Percentiles rank a stretch among this genome's conserved stretches.
Conservation (phyloP, 2,329 filamentous ascomycete species). For the Exophiala sp. region DNA sequence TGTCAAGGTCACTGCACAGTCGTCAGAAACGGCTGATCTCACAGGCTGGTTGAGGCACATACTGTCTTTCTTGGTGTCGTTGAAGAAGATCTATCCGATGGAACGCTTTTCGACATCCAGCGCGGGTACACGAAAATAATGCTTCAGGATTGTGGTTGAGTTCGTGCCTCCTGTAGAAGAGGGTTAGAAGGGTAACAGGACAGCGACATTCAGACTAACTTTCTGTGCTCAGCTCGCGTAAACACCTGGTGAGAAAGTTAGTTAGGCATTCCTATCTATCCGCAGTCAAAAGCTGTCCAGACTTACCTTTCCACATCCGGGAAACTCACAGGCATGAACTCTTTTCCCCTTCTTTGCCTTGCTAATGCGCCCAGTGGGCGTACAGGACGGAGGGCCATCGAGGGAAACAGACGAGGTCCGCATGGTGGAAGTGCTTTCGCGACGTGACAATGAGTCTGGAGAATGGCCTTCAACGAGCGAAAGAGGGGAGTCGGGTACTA, state of each 20-base stretch:
- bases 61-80: constrained; percentile 48
- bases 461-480: constrained; percentile 18
- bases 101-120: constrained; percentile 45
- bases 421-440: constrained; percentile 29
- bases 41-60: constrained; percentile 27
- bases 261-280: constrained; percentile 4
- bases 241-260: constrained; percentile 38
- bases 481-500: constrained; percentile 20
- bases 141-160: constrained; percentile 47
- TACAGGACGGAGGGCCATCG: constrained; percentile 39
- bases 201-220: constrained; percentile 22
- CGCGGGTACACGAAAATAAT: constrained; percentile 39
- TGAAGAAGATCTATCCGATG: constrained; percentile 44
- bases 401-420: constrained; percentile 28
- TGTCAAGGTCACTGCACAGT: constrained; percentile 21
- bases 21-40: constrained; percentile 6
- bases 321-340: constrained; percentile 45
- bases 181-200: constrained; percentile 3
- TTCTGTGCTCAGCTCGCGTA: constrained; percentile 46
- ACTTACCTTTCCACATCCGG: constrained; percentile 45
- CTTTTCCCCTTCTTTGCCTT: constrained; percentile 50
- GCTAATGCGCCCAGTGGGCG: constrained; percentile 47
- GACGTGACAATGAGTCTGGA: constrained; percentile 21
- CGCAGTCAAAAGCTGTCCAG: background rate
- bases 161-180: constrained; percentile 41